Evolutionary conservation across 306 rosid species (phyloP).

Genomic region (Acacia acuminata): DNA sequence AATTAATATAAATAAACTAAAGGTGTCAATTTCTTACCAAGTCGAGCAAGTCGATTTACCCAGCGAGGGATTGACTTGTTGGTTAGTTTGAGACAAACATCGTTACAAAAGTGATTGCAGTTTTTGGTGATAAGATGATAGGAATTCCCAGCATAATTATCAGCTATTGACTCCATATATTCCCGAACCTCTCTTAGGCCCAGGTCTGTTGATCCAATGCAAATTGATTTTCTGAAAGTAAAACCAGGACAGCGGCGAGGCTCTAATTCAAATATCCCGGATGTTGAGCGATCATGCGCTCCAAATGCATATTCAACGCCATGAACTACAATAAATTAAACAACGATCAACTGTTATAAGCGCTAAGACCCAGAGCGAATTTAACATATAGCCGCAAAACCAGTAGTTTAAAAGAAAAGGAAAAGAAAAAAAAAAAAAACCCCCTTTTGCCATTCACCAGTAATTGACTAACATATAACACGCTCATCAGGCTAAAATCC

Average conservation of each 20-base stretch:
- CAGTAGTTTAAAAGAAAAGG: not conserved
- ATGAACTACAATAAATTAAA: conserved; percentile 57
- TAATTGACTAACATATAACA: not conserved
- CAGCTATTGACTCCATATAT: conserved; percentile 82
- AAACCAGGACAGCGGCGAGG: conserved; percentile 92
- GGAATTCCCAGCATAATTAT: conserved; percentile 71
- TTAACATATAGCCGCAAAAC: not conserved
- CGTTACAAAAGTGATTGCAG: conserved; percentile 91
- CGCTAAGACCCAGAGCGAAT: not conserved
- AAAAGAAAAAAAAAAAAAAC: no score
- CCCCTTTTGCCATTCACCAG: not conserved
- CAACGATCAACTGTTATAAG: not conserved
- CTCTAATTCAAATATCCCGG: conserved; percentile 92
- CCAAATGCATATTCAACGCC: conserved; percentile 93
- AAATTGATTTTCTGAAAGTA: conserved; percentile 80
- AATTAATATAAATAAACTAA: not conserved
- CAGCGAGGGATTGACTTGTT: conserved; percentile 87
- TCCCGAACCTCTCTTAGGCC: conserved; percentile 58
- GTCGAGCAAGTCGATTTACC: conserved; percentile 96
- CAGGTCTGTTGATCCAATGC: conserved; percentile 83
- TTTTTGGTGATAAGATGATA: conserved; percentile 91
- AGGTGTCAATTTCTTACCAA: conserved; percentile 54
- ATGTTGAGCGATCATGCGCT: conserved; percentile 79
- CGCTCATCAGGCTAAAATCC: not conserved
- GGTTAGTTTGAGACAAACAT: conserved; percentile 62